Evolutionary conservation across 352 stramenopile species (phyloP).

Genomic region (Phytophthora litchii): DNA sequence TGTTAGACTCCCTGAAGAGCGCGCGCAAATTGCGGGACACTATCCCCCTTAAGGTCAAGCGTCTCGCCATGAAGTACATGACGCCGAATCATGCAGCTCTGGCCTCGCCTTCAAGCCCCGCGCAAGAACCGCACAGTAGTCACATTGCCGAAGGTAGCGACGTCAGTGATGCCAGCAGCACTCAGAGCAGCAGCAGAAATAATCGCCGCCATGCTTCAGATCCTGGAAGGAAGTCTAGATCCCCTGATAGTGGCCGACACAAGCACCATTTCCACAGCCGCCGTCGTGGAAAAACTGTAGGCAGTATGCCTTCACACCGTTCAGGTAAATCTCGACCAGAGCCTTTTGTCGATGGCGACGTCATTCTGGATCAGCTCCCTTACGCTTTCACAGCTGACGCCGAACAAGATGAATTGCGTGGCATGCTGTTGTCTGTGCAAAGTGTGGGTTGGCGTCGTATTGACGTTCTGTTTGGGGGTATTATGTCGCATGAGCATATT

Average conservation of each 20-base stretch:
- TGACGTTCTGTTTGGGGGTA: constrained; percentile 72
- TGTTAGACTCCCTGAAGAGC: constrained; percentile 57
- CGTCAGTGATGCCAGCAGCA: constrained; percentile 19
- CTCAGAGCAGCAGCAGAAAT: constrained; percentile 20
- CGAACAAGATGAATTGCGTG: constrained; percentile 65
- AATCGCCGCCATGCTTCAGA: constrained; percentile 25
- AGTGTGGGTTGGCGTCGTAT: constrained; percentile 75
- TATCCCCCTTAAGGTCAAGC: constrained; percentile 51
- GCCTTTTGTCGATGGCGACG: constrained; percentile 56
- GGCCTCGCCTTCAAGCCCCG: constrained; percentile 29
- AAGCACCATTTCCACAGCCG: constrained; percentile 19
- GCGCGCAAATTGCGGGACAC: constrained; percentile 66
- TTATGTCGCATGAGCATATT: constrained; percentile 80
- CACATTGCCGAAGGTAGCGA: constrained; percentile 22
- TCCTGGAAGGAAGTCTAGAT: constrained; percentile 22
- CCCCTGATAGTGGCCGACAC: constrained; percentile 13
- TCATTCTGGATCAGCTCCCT: constrained; percentile 72
- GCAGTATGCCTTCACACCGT: constrained; percentile 22
- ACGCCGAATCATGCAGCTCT: constrained; percentile 24
- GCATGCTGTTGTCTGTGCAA: constrained; percentile 79
- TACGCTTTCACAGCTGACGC: constrained; percentile 70
- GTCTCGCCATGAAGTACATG: constrained; percentile 37
- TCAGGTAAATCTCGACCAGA: constrained; percentile 37
- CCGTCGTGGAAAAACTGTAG: constrained; percentile 32
- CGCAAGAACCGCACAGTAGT: constrained; percentile 10